Evolutionary conservation across 2,329 filamentous ascomycete species (phyloP).

Genomic region (Monosporascus cannonballus): DNA sequence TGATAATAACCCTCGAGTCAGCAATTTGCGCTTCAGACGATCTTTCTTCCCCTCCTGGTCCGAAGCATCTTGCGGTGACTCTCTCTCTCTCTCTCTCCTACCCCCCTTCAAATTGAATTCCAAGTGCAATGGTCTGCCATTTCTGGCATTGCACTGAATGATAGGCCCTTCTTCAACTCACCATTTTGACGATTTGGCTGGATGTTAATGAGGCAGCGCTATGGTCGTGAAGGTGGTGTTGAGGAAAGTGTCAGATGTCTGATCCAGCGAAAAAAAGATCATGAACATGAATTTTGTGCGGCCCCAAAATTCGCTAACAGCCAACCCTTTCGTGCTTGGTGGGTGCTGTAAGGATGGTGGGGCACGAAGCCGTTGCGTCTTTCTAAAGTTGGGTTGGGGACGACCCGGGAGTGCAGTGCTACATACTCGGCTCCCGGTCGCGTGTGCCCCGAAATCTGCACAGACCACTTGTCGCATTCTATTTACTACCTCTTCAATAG

Average conservation of each 20-base stretch:
- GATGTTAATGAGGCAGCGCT: conserved; percentile 25
- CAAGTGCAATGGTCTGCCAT: conserved; percentile 14
- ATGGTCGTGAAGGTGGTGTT: conserved; percentile 10
- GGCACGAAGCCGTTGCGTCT: conserved; percentile 20
- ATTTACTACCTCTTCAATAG: too few species aligned
- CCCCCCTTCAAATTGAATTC: conserved; percentile 16
- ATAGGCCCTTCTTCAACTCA: conserved; percentile 46
- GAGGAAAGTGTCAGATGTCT: not conserved
- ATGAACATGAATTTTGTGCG: conserved; percentile 29
- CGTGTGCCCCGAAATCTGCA: not conserved
- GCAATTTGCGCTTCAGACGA: conserved; percentile 99
- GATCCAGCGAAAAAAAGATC: conserved; percentile 10
- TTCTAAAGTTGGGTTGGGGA: not conserved
- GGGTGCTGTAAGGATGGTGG: conserved; percentile 20
- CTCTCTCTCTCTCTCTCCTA: conserved; percentile 27
- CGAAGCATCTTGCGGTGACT: conserved; percentile 99
- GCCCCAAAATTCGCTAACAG: conserved; percentile 29
- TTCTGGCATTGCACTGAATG: conserved; percentile 24
- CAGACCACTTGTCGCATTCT: conserved; percentile 6
- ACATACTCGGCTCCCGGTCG: too few species aligned
- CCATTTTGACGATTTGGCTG: conserved; percentile 59
- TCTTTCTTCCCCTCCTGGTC: conserved; percentile 46
- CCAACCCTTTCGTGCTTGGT: conserved; percentile 2
- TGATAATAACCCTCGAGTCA: conserved; percentile 70
- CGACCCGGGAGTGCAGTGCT: not conserved